phyloP scores from a whole-genome alignment of 2,329 filamentous ascomycete genomes.

The Zymoseptoria pseudotritici region DNA sequence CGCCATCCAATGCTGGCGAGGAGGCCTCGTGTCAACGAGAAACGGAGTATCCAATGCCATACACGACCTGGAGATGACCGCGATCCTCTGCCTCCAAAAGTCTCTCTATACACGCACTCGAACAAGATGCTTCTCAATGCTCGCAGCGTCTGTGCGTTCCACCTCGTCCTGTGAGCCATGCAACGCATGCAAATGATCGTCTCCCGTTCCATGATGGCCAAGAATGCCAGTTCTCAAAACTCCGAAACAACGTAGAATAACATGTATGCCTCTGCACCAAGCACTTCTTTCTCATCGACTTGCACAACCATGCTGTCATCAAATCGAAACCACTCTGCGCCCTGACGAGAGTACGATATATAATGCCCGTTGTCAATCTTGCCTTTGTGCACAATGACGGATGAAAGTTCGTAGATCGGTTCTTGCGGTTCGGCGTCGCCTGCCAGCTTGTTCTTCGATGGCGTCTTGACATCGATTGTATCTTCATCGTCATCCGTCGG shows the following conservation, averaged over 20 bases:
- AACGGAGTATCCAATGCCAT: too few species aligned
- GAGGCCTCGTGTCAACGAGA: too few species aligned
- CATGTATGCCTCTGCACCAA: slow-evolving; percentile 80
- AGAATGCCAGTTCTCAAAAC: neutral
- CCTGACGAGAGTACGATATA: slow-evolving; percentile 77
- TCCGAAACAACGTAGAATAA: slow-evolving; percentile 60
- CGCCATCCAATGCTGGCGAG: too few species aligned
- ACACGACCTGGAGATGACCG: neutral
- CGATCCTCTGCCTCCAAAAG: neutral
- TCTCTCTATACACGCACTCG: neutral
- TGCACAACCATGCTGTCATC: slow-evolving; percentile 89
- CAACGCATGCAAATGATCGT: neutral
- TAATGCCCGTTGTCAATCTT: slow-evolving; percentile 92
- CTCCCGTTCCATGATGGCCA: neutral
- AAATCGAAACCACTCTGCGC: slow-evolving; percentile 87
- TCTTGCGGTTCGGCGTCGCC: slow-evolving; percentile 25
- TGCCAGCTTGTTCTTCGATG: slow-evolving; percentile 4
- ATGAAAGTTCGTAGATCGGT: slow-evolving; percentile 78
- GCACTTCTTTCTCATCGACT: slow-evolving; percentile 75
- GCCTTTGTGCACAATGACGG: slow-evolving; percentile 87
- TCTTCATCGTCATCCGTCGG: slow-evolving; percentile 11
- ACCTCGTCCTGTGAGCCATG: neutral
- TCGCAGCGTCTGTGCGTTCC: neutral
- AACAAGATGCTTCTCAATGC: neutral
- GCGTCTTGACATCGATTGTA: slow-evolving; percentile 10